Evolutionary conservation across 2,329 filamentous ascomycete species (phyloP).

Genomic region (Fusarium paranaense): DNA sequence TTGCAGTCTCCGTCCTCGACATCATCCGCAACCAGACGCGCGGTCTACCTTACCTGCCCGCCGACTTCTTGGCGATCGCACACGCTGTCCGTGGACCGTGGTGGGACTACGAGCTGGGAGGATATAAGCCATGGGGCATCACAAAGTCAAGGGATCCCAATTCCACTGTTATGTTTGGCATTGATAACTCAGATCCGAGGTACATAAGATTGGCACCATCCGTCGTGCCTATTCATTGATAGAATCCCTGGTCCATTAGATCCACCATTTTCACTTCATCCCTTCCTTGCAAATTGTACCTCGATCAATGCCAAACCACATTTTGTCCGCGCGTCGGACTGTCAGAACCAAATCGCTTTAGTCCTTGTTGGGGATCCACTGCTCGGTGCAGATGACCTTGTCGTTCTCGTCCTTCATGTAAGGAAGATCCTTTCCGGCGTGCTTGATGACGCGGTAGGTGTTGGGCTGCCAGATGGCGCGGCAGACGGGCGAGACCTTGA

Average conservation of each 20-base stretch:
- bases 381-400: neutral
- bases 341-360: neutral
- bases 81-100: conserved; percentile 32
- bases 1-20: conserved; percentile 28
- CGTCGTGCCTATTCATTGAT: conserved; percentile 25
- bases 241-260: neutral
- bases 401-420: neutral
- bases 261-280: neutral
- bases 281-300: neutral
- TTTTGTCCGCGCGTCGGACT: neutral
- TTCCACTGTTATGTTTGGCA: conserved; percentile 35
- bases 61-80: conserved; percentile 32
- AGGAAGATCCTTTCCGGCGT: neutral
- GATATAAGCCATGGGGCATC: conserved; percentile 17
- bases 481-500: neutral
- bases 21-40: conserved; percentile 27
- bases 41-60: conserved; percentile 30
- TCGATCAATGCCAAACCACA: neutral
- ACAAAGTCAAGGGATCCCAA: conserved; percentile 9
- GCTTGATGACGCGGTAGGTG: neutral
- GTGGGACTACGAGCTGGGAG: conserved; percentile 34
- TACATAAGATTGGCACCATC: conserved; percentile 36
- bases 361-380: neutral
- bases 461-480: neutral
- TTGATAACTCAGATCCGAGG: conserved; percentile 27